Conservation (phyloP, 1,284 basidiomycete genomes). For the Laetiporus sulphureus region DNA sequence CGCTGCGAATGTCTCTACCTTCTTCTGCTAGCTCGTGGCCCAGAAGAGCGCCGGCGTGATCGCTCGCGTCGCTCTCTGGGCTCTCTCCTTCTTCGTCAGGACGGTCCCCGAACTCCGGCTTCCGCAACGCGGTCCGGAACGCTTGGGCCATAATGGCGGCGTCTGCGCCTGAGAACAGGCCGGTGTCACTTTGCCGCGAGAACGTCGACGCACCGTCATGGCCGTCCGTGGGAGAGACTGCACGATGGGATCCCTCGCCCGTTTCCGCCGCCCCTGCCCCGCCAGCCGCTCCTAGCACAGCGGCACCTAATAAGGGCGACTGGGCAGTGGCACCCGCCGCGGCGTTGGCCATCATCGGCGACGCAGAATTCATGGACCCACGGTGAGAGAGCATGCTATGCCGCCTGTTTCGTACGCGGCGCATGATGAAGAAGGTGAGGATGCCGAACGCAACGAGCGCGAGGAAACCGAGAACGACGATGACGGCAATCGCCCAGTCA, state of each 20-base stretch:
- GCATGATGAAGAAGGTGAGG: conserved; percentile 64
- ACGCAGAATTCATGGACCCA: conserved; percentile 68
- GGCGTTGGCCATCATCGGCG: conserved; percentile 71
- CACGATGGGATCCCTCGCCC: conserved; percentile 21
- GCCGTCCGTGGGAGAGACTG: conserved; percentile 41
- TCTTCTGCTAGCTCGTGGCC: conserved; percentile 74
- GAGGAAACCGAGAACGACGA: conserved; percentile 75
- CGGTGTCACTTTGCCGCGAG: conserved; percentile 53
- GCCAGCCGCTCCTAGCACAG: conserved; percentile 23
- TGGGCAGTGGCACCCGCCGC: conserved; percentile 34
- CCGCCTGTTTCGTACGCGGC: conserved; percentile 51
- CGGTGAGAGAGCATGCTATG: conserved; percentile 45
- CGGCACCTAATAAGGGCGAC: conserved; percentile 41
- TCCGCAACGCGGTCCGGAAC: conserved; percentile 75
- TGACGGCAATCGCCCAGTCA: conserved; percentile 84
- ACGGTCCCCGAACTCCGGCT: conserved; percentile 69
- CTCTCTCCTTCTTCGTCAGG: conserved; percentile 65
- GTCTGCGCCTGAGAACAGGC: conserved; percentile 72
- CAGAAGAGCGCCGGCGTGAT: conserved; percentile 36
- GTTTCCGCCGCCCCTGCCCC: conserved; percentile 23
- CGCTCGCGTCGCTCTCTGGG: conserved; percentile 31
- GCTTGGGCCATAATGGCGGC: conserved; percentile 86
- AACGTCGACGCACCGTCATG: conserved; percentile 63
- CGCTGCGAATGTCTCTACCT: conserved; percentile 74
- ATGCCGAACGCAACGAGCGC: conserved; percentile 64